Percentiles rank a stretch among this genome's conserved stretches.
These are phyloP conservation scores for Plectosphaerella plurivora DNA, from an alignment of 2,329 filamentous ascomycete genomes.

Conservation along the genomic window DNA sequence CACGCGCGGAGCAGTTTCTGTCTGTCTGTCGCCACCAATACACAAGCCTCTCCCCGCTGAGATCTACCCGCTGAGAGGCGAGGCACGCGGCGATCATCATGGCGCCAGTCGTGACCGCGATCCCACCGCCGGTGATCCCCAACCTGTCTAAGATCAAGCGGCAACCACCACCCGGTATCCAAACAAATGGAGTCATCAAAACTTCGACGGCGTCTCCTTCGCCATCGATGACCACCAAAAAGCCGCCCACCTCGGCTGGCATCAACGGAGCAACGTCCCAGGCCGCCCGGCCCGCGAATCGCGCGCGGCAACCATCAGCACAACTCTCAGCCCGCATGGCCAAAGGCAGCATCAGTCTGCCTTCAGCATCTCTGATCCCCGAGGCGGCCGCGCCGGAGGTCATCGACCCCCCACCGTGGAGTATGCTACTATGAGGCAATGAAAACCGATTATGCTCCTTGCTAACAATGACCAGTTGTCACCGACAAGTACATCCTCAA, in stretches of 20 bases:
- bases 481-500: slow-evolving; percentile 75
- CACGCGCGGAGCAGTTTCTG: not conserved
- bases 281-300: slow-evolving; percentile 45
- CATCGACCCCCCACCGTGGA: slow-evolving; percentile 46
- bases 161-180: slow-evolving; percentile 59
- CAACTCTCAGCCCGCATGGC: slow-evolving; percentile 41
- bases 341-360: slow-evolving; percentile 45
- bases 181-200: slow-evolving; percentile 52
- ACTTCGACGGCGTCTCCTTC: slow-evolving; percentile 56
- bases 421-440: slow-evolving; percentile 27
- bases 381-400: slow-evolving; percentile 32
- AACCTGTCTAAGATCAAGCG: slow-evolving; percentile 62
- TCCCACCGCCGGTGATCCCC: slow-evolving; percentile 26
- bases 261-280: slow-evolving; percentile 36
- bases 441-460: slow-evolving; percentile 3
- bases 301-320: slow-evolving; percentile 49
- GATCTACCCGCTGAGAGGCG: not conserved
- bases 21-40: not conserved
- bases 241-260: slow-evolving; percentile 38
- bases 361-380: slow-evolving; percentile 41
- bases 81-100: slow-evolving; percentile 26
- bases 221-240: slow-evolving; percentile 52
- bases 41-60: not conserved
- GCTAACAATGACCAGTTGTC: slow-evolving; percentile 50
- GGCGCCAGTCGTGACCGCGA: slow-evolving; percentile 50